A percentile compares a stretch with the other conserved stretches of the same genome.
These are phyloP conservation scores for Urochloa ruziziensis DNA, from an alignment of 176 grass and related monocot genomes.

Conservation along the genomic window DNA sequence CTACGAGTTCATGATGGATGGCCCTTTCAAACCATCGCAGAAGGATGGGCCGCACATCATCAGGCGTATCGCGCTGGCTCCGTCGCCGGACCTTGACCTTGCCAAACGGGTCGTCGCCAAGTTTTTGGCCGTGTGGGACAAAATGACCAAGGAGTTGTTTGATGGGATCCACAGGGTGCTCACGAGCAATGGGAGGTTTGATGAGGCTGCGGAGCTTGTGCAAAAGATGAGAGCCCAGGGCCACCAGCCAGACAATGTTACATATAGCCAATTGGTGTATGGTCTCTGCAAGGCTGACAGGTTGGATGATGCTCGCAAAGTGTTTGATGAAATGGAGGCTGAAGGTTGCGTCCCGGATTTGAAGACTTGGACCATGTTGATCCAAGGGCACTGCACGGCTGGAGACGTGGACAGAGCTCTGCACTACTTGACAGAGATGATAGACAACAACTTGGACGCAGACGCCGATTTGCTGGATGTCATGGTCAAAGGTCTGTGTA, in stretches of 20 bases:
- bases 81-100: constrained; percentile 57
- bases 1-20: constrained; percentile 94
- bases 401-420: constrained; percentile 64
- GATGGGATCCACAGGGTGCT: constrained; percentile 81
- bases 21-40: constrained; percentile 69
- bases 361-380: constrained; percentile 94
- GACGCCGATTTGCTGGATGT: constrained; percentile 77
- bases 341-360: constrained; percentile 59
- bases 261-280: constrained; percentile 79
- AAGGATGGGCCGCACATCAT: constrained; percentile 65
- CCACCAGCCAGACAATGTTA: constrained; percentile 78
- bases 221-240: constrained; percentile 60
- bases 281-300: constrained; percentile 70
- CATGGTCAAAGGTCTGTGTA: constrained; percentile 65
- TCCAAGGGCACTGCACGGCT: constrained; percentile 65
- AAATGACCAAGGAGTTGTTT: constrained; percentile 63
- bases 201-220: constrained; percentile 59
- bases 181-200: constrained; percentile 62
- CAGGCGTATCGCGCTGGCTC: constrained; percentile 58
- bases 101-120: constrained; percentile 68
- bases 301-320: constrained; percentile 63
- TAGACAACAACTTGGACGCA: constrained; percentile 51
- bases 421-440: constrained; percentile 68
- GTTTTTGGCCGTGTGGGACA: constrained; percentile 52
- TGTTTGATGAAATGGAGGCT: constrained; percentile 69